phyloP scores from a whole-genome alignment of 305 asterid genomes.

The Solanum aculeatissimum region DNA sequence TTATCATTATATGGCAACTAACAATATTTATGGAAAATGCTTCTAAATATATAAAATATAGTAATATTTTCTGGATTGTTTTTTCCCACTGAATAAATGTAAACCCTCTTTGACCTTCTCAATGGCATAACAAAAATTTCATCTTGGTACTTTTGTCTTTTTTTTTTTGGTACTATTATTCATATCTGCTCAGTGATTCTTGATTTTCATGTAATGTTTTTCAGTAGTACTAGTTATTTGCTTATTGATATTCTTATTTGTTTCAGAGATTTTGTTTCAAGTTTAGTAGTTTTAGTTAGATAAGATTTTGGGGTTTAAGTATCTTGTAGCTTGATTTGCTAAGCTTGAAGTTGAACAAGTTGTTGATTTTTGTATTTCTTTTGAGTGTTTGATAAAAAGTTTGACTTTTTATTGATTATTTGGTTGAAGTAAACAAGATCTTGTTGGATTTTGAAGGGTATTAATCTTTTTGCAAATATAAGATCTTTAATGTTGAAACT shows the following conservation, averaged over 20 bases:
- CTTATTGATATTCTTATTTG: neutral
- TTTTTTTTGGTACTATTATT: neutral
- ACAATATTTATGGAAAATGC: neutral
- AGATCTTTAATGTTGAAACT: neutral
- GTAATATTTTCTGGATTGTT: neutral
- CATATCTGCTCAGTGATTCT: neutral
- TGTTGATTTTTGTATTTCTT: neutral
- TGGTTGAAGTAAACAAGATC: neutral
- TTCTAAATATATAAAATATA: neutral
- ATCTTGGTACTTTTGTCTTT: neutral
- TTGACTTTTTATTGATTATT: conserved; percentile 7
- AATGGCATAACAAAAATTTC: neutral
- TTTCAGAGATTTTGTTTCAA: neutral
- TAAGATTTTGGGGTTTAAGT: neutral
- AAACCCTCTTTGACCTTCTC: conserved; percentile 8
- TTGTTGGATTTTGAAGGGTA: neutral
- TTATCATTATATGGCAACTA: neutral
- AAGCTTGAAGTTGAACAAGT: neutral
- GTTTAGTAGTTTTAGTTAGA: neutral
- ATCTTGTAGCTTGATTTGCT: neutral
- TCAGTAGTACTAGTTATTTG: neutral
- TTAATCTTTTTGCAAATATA: neutral
- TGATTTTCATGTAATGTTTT: neutral
- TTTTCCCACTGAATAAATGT: neutral
- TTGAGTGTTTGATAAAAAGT: conserved; percentile 1